Evolutionary conservation across 2,329 filamentous ascomycete genomes (phyloP).

Genomic region (Cylindrodendrum hubeiense): DNA sequence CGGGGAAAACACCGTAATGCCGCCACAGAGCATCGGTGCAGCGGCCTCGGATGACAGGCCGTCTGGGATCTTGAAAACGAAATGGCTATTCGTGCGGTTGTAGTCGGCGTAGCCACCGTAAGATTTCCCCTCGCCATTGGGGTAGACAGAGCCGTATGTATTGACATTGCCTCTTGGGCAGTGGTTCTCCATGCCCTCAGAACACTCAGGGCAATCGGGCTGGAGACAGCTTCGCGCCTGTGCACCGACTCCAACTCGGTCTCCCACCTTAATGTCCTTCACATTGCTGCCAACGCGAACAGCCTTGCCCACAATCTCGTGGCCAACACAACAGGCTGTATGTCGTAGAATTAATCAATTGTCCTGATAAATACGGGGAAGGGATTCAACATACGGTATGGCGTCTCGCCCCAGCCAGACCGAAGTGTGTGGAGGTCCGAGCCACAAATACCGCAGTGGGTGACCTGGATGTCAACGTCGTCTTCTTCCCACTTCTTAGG

Average conservation of each 20-base stretch:
- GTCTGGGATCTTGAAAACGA: slow-evolving; percentile 78
- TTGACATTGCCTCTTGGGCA: slow-evolving; percentile 67
- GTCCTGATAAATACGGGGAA: not conserved
- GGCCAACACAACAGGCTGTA: slow-evolving; percentile 67
- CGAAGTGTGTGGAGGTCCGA: slow-evolving; percentile 70
- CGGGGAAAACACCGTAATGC: slow-evolving; percentile 82
- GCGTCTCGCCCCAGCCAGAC: slow-evolving; percentile 61
- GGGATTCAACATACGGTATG: slow-evolving; percentile 13
- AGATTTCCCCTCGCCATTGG: slow-evolving; percentile 69
- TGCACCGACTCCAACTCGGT: slow-evolving; percentile 76
- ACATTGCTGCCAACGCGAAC: slow-evolving; percentile 64
- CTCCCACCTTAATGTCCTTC: slow-evolving; percentile 67
- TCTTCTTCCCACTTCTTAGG: slow-evolving; percentile 75
- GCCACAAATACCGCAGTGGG: slow-evolving; percentile 76
- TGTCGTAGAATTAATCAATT: slow-evolving; percentile 13
- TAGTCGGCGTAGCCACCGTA: slow-evolving; percentile 68
- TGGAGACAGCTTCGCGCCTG: slow-evolving; percentile 73
- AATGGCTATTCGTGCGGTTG: slow-evolving; percentile 35
- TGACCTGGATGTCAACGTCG: slow-evolving; percentile 74
- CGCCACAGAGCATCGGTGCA: slow-evolving; percentile 86
- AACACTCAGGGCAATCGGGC: slow-evolving; percentile 58
- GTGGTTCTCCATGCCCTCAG: slow-evolving; percentile 75
- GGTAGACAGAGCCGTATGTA: slow-evolving; percentile 70
- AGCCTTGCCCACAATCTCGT: slow-evolving; percentile 73
- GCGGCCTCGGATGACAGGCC: slow-evolving; percentile 70